Conservation (phyloP, 768 basidiomycete species). For the Termitomyces sp. region DNA sequence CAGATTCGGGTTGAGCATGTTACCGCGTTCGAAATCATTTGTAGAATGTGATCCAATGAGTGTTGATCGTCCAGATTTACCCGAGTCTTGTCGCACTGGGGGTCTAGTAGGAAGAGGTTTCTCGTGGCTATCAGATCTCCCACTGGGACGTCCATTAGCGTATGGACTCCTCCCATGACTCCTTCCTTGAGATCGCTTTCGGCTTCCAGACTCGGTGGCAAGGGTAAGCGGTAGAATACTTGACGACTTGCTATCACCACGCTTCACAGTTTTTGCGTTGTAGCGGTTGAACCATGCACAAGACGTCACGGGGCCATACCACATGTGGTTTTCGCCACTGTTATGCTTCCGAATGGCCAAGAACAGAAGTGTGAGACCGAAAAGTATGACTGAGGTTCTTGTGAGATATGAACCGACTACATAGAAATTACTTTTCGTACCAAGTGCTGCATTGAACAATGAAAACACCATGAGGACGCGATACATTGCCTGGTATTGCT, state of each 20-base stretch:
- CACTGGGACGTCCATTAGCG: conserved; percentile 13
- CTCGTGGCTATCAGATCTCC: conserved; percentile 10
- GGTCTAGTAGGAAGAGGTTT: conserved; percentile 22
- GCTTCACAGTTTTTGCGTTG: conserved; percentile 30
- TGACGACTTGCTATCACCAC: conserved; percentile 30
- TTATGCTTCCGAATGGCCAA: conserved; percentile 38
- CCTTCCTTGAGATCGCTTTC: conserved; percentile 10
- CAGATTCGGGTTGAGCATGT: conserved; percentile 36
- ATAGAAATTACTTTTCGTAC: conserved; percentile 30
- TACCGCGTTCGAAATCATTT: conserved; percentile 34
- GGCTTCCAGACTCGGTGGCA: conserved; percentile 1
- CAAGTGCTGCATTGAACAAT: conserved; percentile 66
- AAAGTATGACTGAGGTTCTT: conserved; percentile 27
- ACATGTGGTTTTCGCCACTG: conserved; percentile 50
- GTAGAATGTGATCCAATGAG: conserved; percentile 24
- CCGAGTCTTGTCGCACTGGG: conserved; percentile 23
- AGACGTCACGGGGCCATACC: conserved; percentile 64
- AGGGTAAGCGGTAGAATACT: conserved; percentile 33
- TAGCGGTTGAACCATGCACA: conserved; percentile 68
- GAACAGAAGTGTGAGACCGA: conserved; percentile 30
- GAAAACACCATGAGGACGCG: conserved; percentile 78
- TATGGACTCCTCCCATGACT: conserved; percentile 10
- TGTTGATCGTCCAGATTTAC: conserved; percentile 27
- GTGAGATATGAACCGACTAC: neutral
- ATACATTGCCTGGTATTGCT: conserved; percentile 87